These are phyloP conservation scores for Quercus berberidifolia DNA, from an alignment of 306 rosid genomes.

Conservation along the genomic window DNA sequence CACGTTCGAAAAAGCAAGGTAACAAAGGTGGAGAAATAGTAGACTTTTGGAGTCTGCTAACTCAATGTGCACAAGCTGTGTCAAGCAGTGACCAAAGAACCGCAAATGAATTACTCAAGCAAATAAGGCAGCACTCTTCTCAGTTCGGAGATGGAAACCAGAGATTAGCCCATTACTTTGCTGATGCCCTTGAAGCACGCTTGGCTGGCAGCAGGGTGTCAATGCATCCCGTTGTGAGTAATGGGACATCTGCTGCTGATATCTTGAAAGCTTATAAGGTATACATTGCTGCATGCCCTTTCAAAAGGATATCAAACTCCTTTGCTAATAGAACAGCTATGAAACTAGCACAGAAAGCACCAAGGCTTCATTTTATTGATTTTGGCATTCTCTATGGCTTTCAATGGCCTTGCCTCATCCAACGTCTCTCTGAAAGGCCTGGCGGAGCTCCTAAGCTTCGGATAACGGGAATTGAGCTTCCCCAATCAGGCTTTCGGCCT, in stretches of 20 bases:
- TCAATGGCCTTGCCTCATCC: constrained; percentile 80
- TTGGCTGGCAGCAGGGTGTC: constrained; percentile 46
- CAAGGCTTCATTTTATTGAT: constrained; percentile 56
- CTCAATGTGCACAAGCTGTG: constrained; percentile 75
- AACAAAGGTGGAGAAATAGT: constrained; percentile 17
- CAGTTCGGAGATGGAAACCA: constrained; percentile 57
- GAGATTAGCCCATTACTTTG: constrained; percentile 68
- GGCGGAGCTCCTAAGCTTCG: constrained; percentile 59
- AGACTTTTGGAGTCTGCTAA: constrained; percentile 64
- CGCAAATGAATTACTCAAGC: constrained; percentile 49
- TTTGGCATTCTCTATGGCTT: constrained; percentile 75
- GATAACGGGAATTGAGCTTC: constrained; percentile 67
- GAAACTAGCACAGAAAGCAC: constrained; percentile 31
- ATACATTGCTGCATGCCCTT: constrained; percentile 44
- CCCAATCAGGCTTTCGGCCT: constrained; percentile 74
- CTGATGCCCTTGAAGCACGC: constrained; percentile 57
- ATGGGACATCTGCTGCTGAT: constrained; percentile 40
- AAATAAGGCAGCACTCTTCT: constrained; percentile 63
- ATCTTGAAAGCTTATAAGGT: constrained; percentile 58
- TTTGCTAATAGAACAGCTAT: constrained; percentile 37
- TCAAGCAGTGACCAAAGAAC: constrained; percentile 55
- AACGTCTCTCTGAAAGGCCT: constrained; percentile 37
- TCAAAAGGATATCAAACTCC: constrained; percentile 47
- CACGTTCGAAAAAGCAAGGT: constrained; percentile 33
- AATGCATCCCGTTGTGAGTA: constrained; percentile 1